Conservation (phyloP, 257 asterid genomes). For the Solanum pennellii region DNA sequence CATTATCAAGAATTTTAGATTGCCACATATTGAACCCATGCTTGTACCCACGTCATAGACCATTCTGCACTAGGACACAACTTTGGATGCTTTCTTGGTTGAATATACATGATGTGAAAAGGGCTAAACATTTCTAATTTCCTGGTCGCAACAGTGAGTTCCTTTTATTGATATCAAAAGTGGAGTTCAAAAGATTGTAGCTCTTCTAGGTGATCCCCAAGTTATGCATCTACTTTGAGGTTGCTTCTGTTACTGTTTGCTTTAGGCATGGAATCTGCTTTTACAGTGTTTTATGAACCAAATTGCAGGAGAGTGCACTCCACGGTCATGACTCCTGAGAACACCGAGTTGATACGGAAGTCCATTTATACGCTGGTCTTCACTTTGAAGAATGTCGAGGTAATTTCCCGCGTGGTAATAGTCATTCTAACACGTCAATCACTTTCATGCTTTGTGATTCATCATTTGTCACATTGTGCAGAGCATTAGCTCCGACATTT, state of each 20-base stretch:
- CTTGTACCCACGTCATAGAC: neutral
- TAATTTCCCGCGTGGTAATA: constrained; percentile 7
- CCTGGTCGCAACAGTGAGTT: neutral
- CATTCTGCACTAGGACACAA: neutral
- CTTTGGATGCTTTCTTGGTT: neutral
- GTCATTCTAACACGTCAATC: neutral
- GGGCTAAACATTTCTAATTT: neutral
- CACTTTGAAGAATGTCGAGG: constrained; percentile 93
- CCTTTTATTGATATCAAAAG: neutral
- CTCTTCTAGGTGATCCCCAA: neutral
- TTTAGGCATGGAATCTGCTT: neutral
- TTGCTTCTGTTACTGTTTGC: neutral
- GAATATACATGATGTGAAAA: neutral
- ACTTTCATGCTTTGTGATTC: neutral
- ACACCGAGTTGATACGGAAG: constrained; percentile 77
- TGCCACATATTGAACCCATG: neutral
- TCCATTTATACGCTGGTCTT: constrained; percentile 73
- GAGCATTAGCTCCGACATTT: constrained; percentile 78
- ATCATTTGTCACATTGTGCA: constrained; percentile 16
- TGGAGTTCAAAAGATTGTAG: neutral
- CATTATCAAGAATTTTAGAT: neutral
- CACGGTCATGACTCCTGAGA: constrained; percentile 80
- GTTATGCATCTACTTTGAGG: neutral
- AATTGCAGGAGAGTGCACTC: constrained; percentile 69
- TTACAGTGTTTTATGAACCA: neutral